Base-by-base conservation (phyloP, 768 basidiomycete genomes). In the Rhodotorula paludigena region DNA sequence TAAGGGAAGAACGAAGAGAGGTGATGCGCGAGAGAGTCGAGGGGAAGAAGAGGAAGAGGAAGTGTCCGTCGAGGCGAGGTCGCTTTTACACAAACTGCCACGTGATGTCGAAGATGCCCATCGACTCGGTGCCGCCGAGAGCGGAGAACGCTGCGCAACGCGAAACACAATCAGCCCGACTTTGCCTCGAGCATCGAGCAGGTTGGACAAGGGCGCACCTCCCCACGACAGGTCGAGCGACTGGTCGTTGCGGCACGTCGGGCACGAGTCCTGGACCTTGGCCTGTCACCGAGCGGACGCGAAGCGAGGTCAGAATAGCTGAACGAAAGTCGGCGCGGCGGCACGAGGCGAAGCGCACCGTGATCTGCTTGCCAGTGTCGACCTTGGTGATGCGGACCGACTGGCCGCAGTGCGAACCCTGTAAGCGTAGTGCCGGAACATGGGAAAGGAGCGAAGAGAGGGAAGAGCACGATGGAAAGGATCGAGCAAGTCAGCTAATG, bases 391-490 rank as follows among this genome's bases (percentile, higher is more conserved):
- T 68, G 21, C 28, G 41, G 25, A 74, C 66, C 30, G 61, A 58
- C 25, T 57, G 36, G n/a, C 74, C 71, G 63, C 74, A 74, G 68
- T 73, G 53, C 8, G 47, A 33, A n/a, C 74, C 74, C 47, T 21
- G 47, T 8, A n/a, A 28, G 28, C 25, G 49, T 51, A 18, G 20
- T 9, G 3, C 49, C 10, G 15, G 33, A 52, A 33, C 9, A 5
- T 8, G 32, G 11, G 53, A 39, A 12, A 5, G 15, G 23, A 4
- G 36, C 6, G 36, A 11, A 14, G 16, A 39, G 38, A 28, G n/a
- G 20, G 51, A 35, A 33, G n/a, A n/a, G n/a, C n/a, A n/a, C n/a
- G n/a, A n/a, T n/a, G n/a, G n/a, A n/a, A n/a, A n/a, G n/a, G n/a
- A n/a, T n/a, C n/a, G n/a, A n/a, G n/a, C n/a, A n/a, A n/a, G n/a